phyloP scores from a whole-genome alignment of 2,329 filamentous ascomycete genomes.

The Verticillium albo-atrum region DNA sequence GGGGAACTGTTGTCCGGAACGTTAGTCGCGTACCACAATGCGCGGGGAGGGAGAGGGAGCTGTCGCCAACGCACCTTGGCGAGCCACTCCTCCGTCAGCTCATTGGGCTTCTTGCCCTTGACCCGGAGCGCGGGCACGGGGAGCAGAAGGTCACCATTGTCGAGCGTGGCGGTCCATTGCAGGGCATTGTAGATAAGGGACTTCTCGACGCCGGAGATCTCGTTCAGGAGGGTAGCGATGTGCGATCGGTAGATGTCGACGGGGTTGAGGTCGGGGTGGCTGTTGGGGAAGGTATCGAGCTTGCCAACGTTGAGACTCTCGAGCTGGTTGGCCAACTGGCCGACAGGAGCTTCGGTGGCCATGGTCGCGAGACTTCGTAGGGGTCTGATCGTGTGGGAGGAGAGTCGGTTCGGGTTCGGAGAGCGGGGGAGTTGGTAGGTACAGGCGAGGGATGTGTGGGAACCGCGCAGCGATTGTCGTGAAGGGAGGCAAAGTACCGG shows the following conservation, averaged over 20 bases:
- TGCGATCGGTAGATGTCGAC: conserved; percentile 77
- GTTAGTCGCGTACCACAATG: neutral
- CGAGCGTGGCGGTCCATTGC: conserved; percentile 73
- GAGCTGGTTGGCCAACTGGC: conserved; percentile 27
- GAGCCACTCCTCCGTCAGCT: conserved; percentile 58
- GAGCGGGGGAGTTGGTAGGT: conserved; percentile 3
- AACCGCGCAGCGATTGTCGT: conserved; percentile 1
- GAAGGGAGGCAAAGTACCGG: neutral
- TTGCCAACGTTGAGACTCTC: conserved; percentile 28
- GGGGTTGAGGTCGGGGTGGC: conserved; percentile 66
- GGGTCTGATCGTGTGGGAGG: neutral
- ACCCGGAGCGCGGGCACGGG: conserved; percentile 76
- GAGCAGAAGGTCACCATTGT: conserved; percentile 78
- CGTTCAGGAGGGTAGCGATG: conserved; percentile 63
- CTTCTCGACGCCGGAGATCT: conserved; percentile 66
- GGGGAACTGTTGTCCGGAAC: conserved; percentile 53
- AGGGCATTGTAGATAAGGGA: conserved; percentile 70
- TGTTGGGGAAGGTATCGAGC: conserved; percentile 45
- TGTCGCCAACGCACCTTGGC: conserved; percentile 42
- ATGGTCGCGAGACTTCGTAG: conserved; percentile 12
- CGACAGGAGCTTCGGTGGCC: conserved; percentile 18
- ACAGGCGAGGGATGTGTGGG: neutral
- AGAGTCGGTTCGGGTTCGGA: neutral
- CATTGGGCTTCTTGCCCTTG: conserved; percentile 64
- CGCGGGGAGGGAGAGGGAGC: neutral